phyloP scores from a whole-genome alignment of 208 protist species.

The Leishmania tarentolae region DNA sequence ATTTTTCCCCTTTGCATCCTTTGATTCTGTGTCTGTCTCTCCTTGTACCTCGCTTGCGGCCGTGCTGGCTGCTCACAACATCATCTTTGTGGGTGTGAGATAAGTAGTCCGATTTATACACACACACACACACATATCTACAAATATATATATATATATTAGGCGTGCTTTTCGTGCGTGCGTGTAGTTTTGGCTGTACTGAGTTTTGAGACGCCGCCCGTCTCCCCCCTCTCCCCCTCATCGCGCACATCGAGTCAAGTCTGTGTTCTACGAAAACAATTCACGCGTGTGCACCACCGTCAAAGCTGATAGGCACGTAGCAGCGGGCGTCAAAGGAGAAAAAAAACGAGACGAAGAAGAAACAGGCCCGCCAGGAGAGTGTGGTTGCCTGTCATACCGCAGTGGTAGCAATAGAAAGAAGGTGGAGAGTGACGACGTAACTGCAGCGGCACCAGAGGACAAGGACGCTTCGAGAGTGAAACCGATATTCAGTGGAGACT shows the following conservation, averaged over 20 bases:
- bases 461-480: background rate
- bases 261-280: background rate
- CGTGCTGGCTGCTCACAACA: background rate
- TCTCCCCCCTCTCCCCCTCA: background rate
- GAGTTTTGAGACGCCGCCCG: too few species aligned
- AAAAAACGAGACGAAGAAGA: background rate
- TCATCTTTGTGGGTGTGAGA: background rate
- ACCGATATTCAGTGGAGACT: background rate
- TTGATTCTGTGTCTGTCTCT: background rate
- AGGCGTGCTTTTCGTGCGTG: too few species aligned
- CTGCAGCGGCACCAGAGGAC: background rate
- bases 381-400: background rate
- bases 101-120: too few species aligned
- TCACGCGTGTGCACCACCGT: background rate
- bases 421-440: background rate
- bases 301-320: background rate
- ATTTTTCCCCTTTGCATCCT: too few species aligned
- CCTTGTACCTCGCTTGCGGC: background rate
- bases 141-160: too few species aligned
- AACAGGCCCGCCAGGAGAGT: background rate
- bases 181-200: too few species aligned
- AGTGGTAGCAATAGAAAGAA: background rate
- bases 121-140: too few species aligned
- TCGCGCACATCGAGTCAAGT: background rate
- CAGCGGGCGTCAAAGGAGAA: background rate